These are phyloP conservation scores for Hemerocallis citrina DNA, from an alignment of 106 monocot genomes.

Conservation along the genomic window DNA sequence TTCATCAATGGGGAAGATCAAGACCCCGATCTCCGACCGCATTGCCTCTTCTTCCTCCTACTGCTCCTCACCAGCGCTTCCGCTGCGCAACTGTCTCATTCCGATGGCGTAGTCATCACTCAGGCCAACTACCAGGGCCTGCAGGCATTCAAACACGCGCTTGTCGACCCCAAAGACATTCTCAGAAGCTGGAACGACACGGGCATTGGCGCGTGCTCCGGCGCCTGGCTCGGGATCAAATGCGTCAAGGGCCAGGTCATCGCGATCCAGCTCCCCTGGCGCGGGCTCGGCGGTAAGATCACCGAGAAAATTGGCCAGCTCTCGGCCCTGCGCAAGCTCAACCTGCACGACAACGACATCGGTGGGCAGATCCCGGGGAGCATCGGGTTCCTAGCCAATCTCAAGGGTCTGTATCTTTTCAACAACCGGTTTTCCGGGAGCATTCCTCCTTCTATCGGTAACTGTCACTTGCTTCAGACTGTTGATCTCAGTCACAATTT, in stretches of 20 bases:
- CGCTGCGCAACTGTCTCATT: constrained; percentile 1
- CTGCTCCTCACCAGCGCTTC: not conserved
- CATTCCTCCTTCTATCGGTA: constrained; percentile 52
- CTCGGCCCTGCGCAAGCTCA: constrained; percentile 66
- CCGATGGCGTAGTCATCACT: constrained; percentile 67
- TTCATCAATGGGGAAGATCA: no score
- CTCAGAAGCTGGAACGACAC: constrained; percentile 77
- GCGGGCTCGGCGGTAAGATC: constrained; percentile 47
- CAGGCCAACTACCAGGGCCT: constrained; percentile 66
- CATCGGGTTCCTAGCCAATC: constrained; percentile 39
- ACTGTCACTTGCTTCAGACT: constrained; percentile 42
- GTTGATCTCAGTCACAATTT: constrained; percentile 72
- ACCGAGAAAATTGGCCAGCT: constrained; percentile 71
- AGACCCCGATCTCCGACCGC: no score
- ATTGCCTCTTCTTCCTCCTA: not conserved
- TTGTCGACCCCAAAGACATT: constrained; percentile 47
- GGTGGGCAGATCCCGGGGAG: constrained; percentile 47
- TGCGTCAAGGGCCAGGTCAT: constrained; percentile 75
- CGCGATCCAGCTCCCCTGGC: constrained; percentile 81
- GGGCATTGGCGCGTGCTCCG: constrained; percentile 83
- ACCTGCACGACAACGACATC: constrained; percentile 74
- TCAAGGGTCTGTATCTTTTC: constrained; percentile 62
- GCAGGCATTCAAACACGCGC: constrained; percentile 54
- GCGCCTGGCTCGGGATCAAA: constrained; percentile 71
- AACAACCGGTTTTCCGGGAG: constrained; percentile 73